Conservation (phyloP, 2,329 filamentous ascomycete species). For the Venturia effusa region DNA sequence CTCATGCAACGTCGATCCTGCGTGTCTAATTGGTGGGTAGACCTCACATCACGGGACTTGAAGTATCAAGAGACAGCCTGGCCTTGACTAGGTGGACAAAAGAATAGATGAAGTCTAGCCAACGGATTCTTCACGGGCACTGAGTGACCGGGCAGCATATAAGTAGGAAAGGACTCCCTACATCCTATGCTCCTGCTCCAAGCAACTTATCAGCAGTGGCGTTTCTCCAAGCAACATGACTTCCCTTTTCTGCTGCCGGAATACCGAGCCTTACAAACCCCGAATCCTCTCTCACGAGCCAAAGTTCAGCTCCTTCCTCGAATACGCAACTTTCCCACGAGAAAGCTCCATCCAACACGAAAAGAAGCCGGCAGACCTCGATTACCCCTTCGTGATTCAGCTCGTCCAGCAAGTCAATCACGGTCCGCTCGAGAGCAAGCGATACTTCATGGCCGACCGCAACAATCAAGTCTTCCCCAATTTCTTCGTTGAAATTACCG, state of each 20-base stretch:
- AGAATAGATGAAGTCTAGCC: too few species aligned
- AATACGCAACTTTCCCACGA: conserved; percentile 23
- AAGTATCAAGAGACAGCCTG: too few species aligned
- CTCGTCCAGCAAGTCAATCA: conserved; percentile 36
- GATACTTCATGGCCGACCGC: conserved; percentile 28
- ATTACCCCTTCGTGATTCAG: conserved; percentile 25
- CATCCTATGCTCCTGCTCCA: too few species aligned
- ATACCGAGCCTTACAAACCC: conserved; percentile 14
- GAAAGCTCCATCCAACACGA: not conserved
- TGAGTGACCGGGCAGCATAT: too few species aligned
- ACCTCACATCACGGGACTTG: too few species aligned
- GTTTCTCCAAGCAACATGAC: conserved; percentile 14
- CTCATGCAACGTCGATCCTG: too few species aligned
- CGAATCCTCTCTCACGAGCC: conserved; percentile 15
- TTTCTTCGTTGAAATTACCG: conserved; percentile 25
- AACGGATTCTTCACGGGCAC: too few species aligned
- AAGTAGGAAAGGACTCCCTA: too few species aligned
- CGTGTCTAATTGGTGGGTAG: too few species aligned
- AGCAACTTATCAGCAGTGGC: too few species aligned
- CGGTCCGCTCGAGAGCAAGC: conserved; percentile 32
- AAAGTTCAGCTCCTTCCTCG: conserved; percentile 19
- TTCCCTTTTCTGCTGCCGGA: conserved; percentile 18
- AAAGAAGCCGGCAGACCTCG: conserved; percentile 1
- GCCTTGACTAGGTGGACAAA: too few species aligned
- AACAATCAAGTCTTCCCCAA: too few species aligned